Conservation (phyloP, 1,284 basidiomycete species). For the Neotropicomus parvogracilis region DNA sequence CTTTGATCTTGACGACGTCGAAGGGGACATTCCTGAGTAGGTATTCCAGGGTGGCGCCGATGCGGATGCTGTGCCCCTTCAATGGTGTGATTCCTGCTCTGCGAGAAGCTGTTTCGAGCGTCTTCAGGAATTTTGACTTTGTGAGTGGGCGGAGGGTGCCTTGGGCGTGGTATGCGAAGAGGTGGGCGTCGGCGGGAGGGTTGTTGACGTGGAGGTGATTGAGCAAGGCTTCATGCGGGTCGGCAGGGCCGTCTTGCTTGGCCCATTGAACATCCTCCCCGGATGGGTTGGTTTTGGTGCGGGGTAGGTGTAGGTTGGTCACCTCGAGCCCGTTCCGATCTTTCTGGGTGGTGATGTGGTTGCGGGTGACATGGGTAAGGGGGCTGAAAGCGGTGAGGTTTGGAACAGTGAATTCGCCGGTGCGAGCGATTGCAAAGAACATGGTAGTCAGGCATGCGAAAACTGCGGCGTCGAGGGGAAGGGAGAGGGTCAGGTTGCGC, state of each 20-base stretch:
- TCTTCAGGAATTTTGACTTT: not conserved
- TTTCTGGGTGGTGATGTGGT: accelerated
- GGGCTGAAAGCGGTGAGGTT: not conserved
- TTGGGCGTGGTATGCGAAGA: not conserved
- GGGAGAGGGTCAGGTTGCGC: accelerated
- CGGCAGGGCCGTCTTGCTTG: not conserved
- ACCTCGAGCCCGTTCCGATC: not conserved
- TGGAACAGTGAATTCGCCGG: not conserved
- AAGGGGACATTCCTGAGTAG: not conserved
- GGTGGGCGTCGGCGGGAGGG: not conserved
- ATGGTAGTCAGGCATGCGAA: constrained; percentile 3
- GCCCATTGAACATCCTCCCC: not conserved
- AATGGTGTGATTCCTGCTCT: not conserved
- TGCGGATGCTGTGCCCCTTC: not conserved
- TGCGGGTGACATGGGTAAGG: accelerated
- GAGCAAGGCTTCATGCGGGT: not conserved
- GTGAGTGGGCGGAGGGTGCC: not conserved
- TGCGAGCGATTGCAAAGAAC: not conserved
- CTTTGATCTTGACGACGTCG: not conserved
- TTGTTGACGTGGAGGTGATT: not conserved
- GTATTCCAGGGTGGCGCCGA: not conserved
- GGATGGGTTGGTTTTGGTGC: not conserved
- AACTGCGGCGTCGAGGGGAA: not conserved
- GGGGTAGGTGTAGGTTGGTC: not conserved
- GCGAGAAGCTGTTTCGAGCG: not conserved